Evolutionary conservation across 257 asterid genomes (phyloP).

Genomic region (Scutellaria minor): DNA sequence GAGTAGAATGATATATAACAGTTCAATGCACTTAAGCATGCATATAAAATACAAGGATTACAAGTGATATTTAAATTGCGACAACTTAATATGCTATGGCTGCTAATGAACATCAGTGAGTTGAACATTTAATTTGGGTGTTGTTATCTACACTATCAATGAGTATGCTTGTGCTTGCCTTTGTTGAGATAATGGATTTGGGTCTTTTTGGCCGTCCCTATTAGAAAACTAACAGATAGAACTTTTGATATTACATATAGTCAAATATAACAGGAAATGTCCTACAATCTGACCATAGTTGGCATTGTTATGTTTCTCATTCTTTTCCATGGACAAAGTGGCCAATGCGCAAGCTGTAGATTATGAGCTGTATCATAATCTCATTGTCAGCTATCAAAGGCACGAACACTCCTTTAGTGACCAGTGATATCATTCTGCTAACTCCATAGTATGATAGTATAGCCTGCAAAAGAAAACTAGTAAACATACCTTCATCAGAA

Average conservation of each 20-base stretch:
- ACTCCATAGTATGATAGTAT: too few relatives aligned
- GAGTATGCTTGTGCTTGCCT: background rate
- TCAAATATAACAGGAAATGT: background rate
- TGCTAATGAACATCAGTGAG: background rate
- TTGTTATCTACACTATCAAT: background rate
- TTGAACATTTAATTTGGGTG: background rate
- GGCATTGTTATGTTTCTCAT: background rate
- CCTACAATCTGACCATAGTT: background rate
- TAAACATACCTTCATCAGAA: too few relatives aligned
- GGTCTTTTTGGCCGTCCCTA: background rate
- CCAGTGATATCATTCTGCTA: too few relatives aligned
- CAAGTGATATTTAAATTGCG: background rate
- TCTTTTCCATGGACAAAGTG: background rate
- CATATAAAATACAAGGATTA: constrained; percentile 2
- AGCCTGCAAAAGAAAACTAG: too few relatives aligned
- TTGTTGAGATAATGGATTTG: background rate
- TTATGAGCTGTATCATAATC: too few relatives aligned
- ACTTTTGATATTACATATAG: background rate
- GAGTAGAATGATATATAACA: background rate
- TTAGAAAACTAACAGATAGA: background rate
- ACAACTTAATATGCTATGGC: background rate
- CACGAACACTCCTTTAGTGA: too few relatives aligned
- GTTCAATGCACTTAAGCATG: constrained; percentile 16
- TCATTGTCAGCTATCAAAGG: too few relatives aligned
- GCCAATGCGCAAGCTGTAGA: background rate